Percentiles rank a stretch among this genome's conserved stretches.
phyloP scores from a whole-genome alignment of 2,329 filamentous ascomycete genomes.

The Pezicula radicicola region DNA sequence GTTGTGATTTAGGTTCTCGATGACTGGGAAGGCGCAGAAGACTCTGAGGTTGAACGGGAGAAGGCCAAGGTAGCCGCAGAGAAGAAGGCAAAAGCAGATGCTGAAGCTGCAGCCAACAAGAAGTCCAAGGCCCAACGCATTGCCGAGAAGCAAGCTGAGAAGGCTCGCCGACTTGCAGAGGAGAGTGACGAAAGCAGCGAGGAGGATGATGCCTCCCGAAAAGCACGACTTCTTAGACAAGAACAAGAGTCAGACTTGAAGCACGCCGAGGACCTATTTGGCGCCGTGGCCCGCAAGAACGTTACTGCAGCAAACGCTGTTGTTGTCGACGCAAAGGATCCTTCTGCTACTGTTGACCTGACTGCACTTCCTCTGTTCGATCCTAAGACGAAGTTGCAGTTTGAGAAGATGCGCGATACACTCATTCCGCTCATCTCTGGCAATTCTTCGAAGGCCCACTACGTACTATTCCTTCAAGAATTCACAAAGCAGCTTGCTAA shows the following conservation, averaged over 20 bases:
- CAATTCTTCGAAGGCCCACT: conserved; percentile 86
- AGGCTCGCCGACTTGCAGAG: conserved; percentile 47
- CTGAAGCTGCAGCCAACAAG: conserved; percentile 83
- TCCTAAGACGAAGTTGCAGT: conserved; percentile 82
- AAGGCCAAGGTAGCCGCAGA: conserved; percentile 86
- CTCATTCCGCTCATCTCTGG: conserved; percentile 73
- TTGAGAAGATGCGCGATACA: conserved; percentile 72
- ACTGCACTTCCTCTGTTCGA: conserved; percentile 81
- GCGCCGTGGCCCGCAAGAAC: conserved; percentile 67
- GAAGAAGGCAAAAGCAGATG: conserved; percentile 85
- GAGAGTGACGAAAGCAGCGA: conserved; percentile 59
- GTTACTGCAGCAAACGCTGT: conserved; percentile 64
- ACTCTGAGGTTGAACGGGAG: conserved; percentile 94
- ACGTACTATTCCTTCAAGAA: conserved; percentile 85
- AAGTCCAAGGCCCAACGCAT: conserved; percentile 86
- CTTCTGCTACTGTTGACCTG: conserved; percentile 78
- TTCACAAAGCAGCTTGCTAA: conserved; percentile 84
- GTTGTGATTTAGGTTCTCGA: conserved; percentile 69
- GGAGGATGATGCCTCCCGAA: conserved; percentile 68
- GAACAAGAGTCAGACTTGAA: conserved; percentile 87
- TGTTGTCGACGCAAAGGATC: conserved; percentile 68
- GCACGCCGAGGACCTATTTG: conserved; percentile 90
- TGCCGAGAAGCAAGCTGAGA: conserved; percentile 70
- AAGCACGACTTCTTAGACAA: conserved; percentile 70
- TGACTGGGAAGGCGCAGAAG: conserved; percentile 94